These are phyloP conservation scores for Euphorbia schlechtendalii DNA, from an alignment of 441 rosid species.

Conservation along the genomic window DNA sequence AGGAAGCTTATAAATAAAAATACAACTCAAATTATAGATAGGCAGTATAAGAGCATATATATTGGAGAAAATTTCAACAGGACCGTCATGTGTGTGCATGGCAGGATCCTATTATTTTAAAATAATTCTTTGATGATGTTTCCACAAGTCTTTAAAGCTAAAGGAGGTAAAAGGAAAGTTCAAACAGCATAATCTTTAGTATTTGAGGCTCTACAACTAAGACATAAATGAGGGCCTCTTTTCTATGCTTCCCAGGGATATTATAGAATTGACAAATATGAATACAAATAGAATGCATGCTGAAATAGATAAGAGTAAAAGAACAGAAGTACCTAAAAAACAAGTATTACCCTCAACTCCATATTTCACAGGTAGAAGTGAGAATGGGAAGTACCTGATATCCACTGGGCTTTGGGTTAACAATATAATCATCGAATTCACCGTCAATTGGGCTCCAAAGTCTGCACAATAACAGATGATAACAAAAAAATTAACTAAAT, in stretches of 20 bases:
- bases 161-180: not conserved
- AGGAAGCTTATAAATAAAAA: constrained; percentile 8
- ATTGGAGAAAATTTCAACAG: not conserved
- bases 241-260: not conserved
- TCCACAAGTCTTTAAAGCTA: not conserved
- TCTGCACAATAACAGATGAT: constrained; percentile 29
- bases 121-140: too few species aligned
- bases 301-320: not conserved
- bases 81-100: not conserved
- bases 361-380: constrained; percentile 4
- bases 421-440: constrained; percentile 75
- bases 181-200: not conserved
- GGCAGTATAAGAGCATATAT: not conserved
- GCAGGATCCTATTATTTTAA: too few species aligned
- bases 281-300: not conserved
- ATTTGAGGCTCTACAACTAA: too few species aligned
- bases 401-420: constrained; percentile 75
- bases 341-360: not conserved
- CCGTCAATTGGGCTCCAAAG: constrained; percentile 79
- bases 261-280: constrained; percentile 2
- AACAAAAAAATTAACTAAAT: not conserved
- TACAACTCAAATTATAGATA: not conserved
- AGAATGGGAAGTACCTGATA: constrained; percentile 48
- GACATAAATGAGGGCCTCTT: not conserved
- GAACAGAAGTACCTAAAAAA: not conserved